phyloP scores from a whole-genome alignment of 768 basidiomycete genomes.

The Rossbeevera mucosa region DNA sequence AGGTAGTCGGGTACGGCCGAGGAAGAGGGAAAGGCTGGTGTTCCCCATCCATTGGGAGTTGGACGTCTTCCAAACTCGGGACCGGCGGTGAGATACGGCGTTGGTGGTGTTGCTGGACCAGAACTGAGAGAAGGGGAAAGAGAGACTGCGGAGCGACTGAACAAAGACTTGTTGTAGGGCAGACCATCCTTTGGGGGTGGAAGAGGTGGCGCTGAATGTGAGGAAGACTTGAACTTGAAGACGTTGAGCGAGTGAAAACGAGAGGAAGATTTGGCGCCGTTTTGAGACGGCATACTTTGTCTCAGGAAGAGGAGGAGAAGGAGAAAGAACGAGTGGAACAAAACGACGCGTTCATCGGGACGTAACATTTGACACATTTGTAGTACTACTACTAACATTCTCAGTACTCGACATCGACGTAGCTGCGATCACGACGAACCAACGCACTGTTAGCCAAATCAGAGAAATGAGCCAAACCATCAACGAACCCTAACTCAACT shows the following conservation, averaged over 20 bases:
- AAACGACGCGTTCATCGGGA: conserved; percentile 1
- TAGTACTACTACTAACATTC: too few species aligned
- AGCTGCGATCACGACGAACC: too few species aligned
- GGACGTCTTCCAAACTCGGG: conserved; percentile 8
- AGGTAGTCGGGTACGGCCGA: conserved; percentile 13
- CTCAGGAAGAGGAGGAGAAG: neutral
- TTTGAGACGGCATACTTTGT: neutral
- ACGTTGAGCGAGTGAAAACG: conserved; percentile 40
- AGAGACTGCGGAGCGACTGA: conserved; percentile 43
- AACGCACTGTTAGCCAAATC: too few species aligned
- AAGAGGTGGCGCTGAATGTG: conserved; percentile 33
- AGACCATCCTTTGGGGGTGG: conserved; percentile 57
- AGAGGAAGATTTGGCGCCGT: conserved; percentile 28
- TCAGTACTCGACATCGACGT: too few species aligned
- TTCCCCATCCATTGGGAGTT: conserved; percentile 5
- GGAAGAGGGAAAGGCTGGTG: conserved; percentile 18
- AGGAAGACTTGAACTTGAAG: conserved; percentile 34
- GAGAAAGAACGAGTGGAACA: neutral
- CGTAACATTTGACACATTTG: too few species aligned
- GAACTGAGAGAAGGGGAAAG: conserved; percentile 38
- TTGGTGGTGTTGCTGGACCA: conserved; percentile 20
- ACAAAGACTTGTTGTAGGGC: conserved; percentile 32
- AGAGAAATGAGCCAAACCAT: too few species aligned
- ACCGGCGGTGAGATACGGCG: conserved; percentile 1
- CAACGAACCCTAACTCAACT: conserved; percentile 12